Percentiles rank a stretch among this genome's conserved stretches.
Evolutionary conservation across 768 basidiomycete genomes (phyloP).

Genomic region (Aureoboletus auriporus): DNA sequence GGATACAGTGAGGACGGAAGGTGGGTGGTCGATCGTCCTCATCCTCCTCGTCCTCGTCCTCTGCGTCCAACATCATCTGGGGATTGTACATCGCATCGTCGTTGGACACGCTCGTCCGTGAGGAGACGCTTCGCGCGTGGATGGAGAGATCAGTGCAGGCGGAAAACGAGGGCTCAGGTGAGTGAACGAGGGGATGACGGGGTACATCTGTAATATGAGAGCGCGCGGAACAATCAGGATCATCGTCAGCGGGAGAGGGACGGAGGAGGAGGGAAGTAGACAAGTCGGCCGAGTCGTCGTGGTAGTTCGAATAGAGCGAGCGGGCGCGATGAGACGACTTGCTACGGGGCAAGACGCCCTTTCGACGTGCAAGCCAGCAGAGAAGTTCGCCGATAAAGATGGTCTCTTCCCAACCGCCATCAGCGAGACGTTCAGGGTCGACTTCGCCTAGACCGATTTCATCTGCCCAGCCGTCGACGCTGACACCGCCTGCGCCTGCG

Average conservation of each 20-base stretch:
- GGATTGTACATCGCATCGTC: constrained; percentile 12
- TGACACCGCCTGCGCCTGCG: constrained; percentile 19
- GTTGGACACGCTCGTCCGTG: constrained; percentile 20
- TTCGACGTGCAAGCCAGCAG: constrained; percentile 60
- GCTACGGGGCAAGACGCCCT: constrained; percentile 29
- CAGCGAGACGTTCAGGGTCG: constrained; percentile 62
- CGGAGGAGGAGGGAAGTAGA: constrained; percentile 24
- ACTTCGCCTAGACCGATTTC: constrained; percentile 64
- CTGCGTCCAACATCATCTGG: constrained; percentile 29
- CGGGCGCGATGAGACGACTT: constrained; percentile 3
- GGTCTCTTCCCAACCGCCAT: constrained; percentile 64
- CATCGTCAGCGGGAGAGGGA: constrained; percentile 10
- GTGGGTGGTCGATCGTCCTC: constrained; percentile 23
- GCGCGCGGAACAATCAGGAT: constrained; percentile 9
- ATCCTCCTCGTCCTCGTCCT: constrained; percentile 18
- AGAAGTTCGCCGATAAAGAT: constrained; percentile 61
- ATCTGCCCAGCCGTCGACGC: constrained; percentile 29
- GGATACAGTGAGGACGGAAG: constrained; percentile 46
- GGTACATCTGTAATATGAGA: constrained; percentile 28
- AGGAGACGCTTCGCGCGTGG: constrained; percentile 24
- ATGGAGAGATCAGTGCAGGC: constrained; percentile 31
- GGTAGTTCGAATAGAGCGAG: constrained; percentile 17
- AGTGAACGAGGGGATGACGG: constrained; percentile 30
- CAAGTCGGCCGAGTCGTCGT: constrained; percentile 16
- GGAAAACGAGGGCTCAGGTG: constrained; percentile 31